A percentile compares a stretch with the other conserved stretches of the same genome.
Evolutionary conservation across 2,329 filamentous ascomycete genomes (phyloP).

Genomic region (Aspergillus uvarum): DNA sequence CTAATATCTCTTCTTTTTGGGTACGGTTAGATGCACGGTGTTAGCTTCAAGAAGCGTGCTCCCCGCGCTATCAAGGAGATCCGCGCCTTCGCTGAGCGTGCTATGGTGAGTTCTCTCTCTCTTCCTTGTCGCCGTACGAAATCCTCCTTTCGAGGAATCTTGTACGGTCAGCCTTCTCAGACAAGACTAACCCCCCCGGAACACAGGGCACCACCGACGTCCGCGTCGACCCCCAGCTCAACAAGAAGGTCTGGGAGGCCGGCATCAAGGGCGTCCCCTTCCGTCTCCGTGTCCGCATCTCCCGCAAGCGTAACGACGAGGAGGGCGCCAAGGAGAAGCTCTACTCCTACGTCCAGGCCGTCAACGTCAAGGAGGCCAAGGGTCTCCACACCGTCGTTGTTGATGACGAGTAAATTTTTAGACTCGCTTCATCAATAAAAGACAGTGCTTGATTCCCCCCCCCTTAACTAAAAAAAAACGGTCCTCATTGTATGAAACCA

Average conservation of each 20-base stretch:
- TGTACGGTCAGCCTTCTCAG: too few species aligned
- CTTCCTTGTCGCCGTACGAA: too few species aligned
- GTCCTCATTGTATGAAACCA: background rate
- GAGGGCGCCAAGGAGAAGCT: slow-evolving; percentile 99
- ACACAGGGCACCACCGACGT: slow-evolving; percentile 89
- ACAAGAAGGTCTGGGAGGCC: slow-evolving; percentile 99
- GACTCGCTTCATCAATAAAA: background rate
- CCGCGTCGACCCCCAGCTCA: slow-evolving; percentile 95
- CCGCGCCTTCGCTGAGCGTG: slow-evolving; percentile 84
- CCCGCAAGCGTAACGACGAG: slow-evolving; percentile 99
- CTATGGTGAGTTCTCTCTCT: slow-evolving; percentile 74
- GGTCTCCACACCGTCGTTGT: slow-evolving; percentile 91
- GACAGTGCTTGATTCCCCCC: background rate
- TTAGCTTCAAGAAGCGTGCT: slow-evolving; percentile 99
- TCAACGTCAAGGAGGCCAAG: slow-evolving; percentile 99
- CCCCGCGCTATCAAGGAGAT: slow-evolving; percentile 99
- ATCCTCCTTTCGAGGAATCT: too few species aligned
- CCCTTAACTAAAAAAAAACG: background rate
- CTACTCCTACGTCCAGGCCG: slow-evolving; percentile 99
- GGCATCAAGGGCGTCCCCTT: slow-evolving; percentile 98
- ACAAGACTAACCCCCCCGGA: too few species aligned
- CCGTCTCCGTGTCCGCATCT: slow-evolving; percentile 97
- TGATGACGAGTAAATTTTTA: slow-evolving; percentile 57
- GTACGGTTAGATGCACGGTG: slow-evolving; percentile 78
- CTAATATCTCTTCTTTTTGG: slow-evolving; percentile 54